Conservation (phyloP, 345 rosid species). For the Pistacia vera region DNA sequence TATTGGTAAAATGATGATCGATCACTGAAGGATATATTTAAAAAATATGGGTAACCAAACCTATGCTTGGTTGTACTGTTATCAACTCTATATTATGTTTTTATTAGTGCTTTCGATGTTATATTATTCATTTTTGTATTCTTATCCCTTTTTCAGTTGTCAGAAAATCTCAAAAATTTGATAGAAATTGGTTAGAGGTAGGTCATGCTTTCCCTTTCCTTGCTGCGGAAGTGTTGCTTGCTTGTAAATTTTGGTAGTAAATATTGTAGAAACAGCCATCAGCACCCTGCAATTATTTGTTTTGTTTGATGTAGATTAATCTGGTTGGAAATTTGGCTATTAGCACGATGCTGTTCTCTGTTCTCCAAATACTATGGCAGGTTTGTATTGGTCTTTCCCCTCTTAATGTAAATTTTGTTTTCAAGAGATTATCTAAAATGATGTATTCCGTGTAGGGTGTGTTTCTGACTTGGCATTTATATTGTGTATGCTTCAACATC, state of each 20-base stretch:
- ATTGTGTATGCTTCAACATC: slow-evolving; percentile 65
- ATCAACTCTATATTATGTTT: not conserved
- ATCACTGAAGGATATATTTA: not conserved
- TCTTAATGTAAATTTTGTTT: not conserved
- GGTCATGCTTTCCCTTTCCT: slow-evolving; percentile 1
- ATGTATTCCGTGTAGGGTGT: slow-evolving; percentile 36
- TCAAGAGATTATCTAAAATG: not conserved
- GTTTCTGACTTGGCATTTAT: slow-evolving; percentile 60
- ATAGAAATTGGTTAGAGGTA: slow-evolving; percentile 35
- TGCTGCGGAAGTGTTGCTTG: not conserved
- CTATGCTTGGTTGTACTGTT: not conserved
- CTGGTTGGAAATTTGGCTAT: slow-evolving; percentile 31
- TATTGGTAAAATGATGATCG: not conserved
- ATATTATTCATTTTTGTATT: not conserved
- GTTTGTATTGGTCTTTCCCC: slow-evolving; percentile 23
- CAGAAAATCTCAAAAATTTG: slow-evolving; percentile 16
- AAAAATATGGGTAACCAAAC: not conserved
- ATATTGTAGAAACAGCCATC: not conserved
- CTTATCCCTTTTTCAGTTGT: slow-evolving; percentile 27
- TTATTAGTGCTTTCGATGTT: not conserved
- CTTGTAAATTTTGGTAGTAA: not conserved
- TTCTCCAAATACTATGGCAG: slow-evolving; percentile 72
- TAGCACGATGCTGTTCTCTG: slow-evolving; percentile 51
- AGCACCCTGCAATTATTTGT: not conserved
- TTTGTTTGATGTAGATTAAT: slow-evolving; percentile 30